Percentiles rank a stretch among this genome's conserved stretches.
Evolutionary conservation across 768 basidiomycete species (phyloP).

Genomic region (Albatrellus ellisii): DNA sequence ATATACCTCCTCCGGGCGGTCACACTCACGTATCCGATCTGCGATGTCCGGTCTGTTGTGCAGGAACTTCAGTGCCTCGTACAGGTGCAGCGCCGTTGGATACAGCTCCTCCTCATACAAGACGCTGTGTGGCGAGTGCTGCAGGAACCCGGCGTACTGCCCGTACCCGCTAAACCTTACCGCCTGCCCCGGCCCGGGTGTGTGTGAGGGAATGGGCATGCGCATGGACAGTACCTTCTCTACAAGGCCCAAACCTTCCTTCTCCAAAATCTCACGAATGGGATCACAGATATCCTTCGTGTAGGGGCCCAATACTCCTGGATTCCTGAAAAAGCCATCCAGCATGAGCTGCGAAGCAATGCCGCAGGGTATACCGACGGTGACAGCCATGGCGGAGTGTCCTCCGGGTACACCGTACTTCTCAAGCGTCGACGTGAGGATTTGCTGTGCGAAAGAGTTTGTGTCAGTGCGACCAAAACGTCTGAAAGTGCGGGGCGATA

Average conservation of each 20-base stretch:
- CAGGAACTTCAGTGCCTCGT: constrained; percentile 62
- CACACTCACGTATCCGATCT: constrained; percentile 37
- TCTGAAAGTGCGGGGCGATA: background rate
- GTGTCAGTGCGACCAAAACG: background rate
- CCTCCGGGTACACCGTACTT: constrained; percentile 72
- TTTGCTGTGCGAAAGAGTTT: constrained; percentile 39
- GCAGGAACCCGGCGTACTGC: constrained; percentile 39
- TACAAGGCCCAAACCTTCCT: constrained; percentile 60
- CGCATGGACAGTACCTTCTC: constrained; percentile 57
- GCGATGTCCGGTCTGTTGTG: constrained; percentile 35
- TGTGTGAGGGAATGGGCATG: constrained; percentile 14
- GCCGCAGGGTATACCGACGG: constrained; percentile 89
- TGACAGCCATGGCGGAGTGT: constrained; percentile 82
- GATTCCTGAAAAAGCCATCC: constrained; percentile 65
- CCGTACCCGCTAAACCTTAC: constrained; percentile 19
- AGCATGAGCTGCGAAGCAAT: constrained; percentile 87
- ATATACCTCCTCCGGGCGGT: constrained; percentile 26
- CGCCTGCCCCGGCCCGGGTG: constrained; percentile 4
- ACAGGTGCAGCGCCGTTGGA: constrained; percentile 63
- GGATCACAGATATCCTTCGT: constrained; percentile 73
- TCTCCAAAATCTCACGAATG: constrained; percentile 52
- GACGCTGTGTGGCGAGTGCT: constrained; percentile 52
- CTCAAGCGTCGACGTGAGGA: constrained; percentile 83
- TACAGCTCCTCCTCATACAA: constrained; percentile 40
- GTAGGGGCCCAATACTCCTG: constrained; percentile 83